Evolutionary conservation across 202 grass and related monocot genomes (phyloP).

Genomic region (Zizania palustris): DNA sequence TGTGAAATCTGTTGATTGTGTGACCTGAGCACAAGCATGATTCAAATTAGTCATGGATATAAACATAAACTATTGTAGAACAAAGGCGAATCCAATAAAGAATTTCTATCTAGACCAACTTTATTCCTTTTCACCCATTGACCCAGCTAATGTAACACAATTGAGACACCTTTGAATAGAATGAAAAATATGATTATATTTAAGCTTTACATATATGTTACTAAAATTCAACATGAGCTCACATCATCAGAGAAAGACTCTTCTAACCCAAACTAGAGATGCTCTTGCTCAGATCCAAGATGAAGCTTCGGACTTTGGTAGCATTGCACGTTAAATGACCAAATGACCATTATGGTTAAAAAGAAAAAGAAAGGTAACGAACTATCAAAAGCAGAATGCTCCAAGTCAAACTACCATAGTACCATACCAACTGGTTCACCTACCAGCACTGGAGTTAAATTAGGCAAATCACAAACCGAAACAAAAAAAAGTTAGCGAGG

Average conservation of each 20-base stretch:
- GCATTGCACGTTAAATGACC: not conserved
- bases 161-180: not conserved
- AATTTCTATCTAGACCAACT: not conserved
- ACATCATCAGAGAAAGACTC: not conserved
- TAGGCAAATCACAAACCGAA: not conserved
- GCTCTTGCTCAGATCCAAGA: not conserved
- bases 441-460: not conserved
- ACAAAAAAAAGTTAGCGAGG: not conserved
- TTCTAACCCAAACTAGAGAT: not conserved
- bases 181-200: not conserved
- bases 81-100: not conserved
- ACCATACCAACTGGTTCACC: constrained; percentile 2
- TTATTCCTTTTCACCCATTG: not conserved
- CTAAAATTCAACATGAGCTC: not conserved
- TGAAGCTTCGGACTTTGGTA: not conserved
- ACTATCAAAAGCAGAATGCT: not conserved
- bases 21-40: constrained; percentile 51
- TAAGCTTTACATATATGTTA: not conserved
- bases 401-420: not conserved
- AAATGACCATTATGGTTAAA: not conserved
- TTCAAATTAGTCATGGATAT: constrained; percentile 6
- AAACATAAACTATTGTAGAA: not conserved
- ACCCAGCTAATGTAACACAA: constrained; percentile 3
- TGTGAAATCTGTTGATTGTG: constrained; percentile 77
- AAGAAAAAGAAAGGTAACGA: not conserved